These are phyloP conservation scores for Penicillium chermesinum DNA, from an alignment of 495 filamentous ascomycete genomes.

Conservation along the genomic window DNA sequence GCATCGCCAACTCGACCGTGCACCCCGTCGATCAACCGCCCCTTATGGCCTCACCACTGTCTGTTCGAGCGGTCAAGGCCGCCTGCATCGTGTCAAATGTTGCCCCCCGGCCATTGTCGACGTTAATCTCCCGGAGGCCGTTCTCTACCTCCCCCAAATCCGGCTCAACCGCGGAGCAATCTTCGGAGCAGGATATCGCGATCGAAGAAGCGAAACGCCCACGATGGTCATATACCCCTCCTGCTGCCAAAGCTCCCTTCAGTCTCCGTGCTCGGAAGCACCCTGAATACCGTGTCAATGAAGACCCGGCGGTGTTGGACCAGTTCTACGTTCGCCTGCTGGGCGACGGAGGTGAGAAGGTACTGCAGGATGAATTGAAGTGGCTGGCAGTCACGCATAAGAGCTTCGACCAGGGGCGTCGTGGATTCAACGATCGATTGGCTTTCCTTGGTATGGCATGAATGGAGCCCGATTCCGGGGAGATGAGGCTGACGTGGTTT, in stretches of 20 bases:
- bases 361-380: slow-evolving; percentile 86
- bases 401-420: slow-evolving; percentile 92
- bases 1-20: slow-evolving; percentile 14
- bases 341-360: slow-evolving; percentile 59
- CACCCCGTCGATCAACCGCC: slow-evolving; percentile 9
- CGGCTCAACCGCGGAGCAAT: not conserved
- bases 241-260: slow-evolving; percentile 70
- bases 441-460: slow-evolving; percentile 71
- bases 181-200: slow-evolving; percentile 11
- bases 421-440: slow-evolving; percentile 91
- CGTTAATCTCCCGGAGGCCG: slow-evolving; percentile 20
- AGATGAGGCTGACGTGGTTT: slow-evolving; percentile 6
- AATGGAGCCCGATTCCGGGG: not conserved
- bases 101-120: slow-evolving; percentile 12
- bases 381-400: slow-evolving; percentile 98
- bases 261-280: slow-evolving; percentile 43
- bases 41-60: slow-evolving; percentile 37
- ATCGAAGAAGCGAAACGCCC: slow-evolving; percentile 47
- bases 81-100: slow-evolving; percentile 28
- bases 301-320: slow-evolving; percentile 66
- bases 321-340: slow-evolving; percentile 67
- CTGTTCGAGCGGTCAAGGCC: slow-evolving; percentile 32
- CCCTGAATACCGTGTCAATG: slow-evolving; percentile 62
- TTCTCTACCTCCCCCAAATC: slow-evolving; percentile 19
- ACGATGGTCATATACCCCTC: slow-evolving; percentile 79